A percentile compares a stretch with the other conserved stretches of the same genome.
Conservation (phyloP, 192 early-diverging fungal genomes). For the Backusella mclennaniae region DNA sequence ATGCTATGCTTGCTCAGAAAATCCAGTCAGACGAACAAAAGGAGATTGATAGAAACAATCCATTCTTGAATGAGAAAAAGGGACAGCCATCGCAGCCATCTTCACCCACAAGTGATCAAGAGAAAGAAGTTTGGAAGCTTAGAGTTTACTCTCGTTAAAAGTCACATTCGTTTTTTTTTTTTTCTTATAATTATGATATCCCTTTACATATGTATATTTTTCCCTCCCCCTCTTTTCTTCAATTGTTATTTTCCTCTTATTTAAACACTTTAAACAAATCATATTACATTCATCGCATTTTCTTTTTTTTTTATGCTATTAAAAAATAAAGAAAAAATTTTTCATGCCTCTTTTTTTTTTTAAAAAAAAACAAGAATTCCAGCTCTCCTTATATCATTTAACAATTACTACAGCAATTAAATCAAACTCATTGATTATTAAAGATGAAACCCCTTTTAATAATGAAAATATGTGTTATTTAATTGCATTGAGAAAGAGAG, state of each 20-base stretch:
- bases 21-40: slow-evolving; percentile 23
- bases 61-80: slow-evolving; percentile 14
- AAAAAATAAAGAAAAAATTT: not conserved
- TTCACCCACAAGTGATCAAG: not conserved
- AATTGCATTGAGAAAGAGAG: not conserved
- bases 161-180: not conserved
- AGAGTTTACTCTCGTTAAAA: slow-evolving; percentile 1
- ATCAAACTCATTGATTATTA: not conserved
- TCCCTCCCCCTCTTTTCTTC: not conserved
- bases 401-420: not conserved
- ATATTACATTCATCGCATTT: not conserved
- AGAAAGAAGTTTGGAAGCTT: slow-evolving; percentile 17
- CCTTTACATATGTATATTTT: not conserved
- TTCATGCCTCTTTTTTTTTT: not conserved
- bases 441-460: not conserved
- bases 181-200: not conserved
- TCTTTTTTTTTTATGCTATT: not conserved
- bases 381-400: not conserved
- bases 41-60: slow-evolving; percentile 15
- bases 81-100: not conserved
- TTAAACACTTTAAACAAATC: not conserved
- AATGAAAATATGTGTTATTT: not conserved
- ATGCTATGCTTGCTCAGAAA: slow-evolving; percentile 19
- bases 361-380: not conserved
- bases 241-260: not conserved